phyloP scores from a whole-genome alignment of 805 yeast species.

The Candida taoyuanica region DNA sequence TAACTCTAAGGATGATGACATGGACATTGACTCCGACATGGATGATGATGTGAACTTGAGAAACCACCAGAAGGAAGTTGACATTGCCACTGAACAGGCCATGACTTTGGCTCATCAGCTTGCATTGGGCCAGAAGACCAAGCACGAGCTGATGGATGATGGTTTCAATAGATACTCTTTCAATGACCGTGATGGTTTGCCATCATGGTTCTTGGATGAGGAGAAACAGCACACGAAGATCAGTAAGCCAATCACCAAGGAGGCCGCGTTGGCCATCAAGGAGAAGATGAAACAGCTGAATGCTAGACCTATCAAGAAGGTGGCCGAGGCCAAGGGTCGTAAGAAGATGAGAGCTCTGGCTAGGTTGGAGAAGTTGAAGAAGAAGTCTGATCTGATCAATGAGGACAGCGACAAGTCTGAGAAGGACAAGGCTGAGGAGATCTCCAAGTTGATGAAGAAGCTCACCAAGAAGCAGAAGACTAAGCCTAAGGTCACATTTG shows the following conservation, averaged over 20 bases:
- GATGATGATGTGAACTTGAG: constrained; percentile 42
- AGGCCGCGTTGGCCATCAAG: constrained; percentile 74
- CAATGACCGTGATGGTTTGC: constrained; percentile 85
- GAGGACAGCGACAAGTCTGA: constrained; percentile 87
- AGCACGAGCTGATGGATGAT: constrained; percentile 83
- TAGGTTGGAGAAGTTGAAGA: constrained; percentile 82
- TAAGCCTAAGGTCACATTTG: constrained; percentile 82
- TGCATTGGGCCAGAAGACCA: constrained; percentile 82
- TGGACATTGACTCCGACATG: constrained; percentile 40
- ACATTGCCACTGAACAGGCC: constrained; percentile 88
- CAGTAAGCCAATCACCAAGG: constrained; percentile 90
- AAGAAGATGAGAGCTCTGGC: constrained; percentile 89
- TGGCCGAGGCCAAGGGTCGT: constrained; percentile 95
- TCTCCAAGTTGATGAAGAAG: constrained; percentile 77
- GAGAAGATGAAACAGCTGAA: constrained; percentile 77
- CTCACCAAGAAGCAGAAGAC: constrained; percentile 63
- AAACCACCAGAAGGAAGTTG: constrained; percentile 61
- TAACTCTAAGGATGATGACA: constrained; percentile 31
- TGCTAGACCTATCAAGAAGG: constrained; percentile 98
- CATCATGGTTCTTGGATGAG: constrained; percentile 96
- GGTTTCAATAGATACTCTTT: constrained; percentile 90
- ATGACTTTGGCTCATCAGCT: constrained; percentile 97
- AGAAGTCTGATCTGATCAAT: constrained; percentile 86
- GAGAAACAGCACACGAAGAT: constrained; percentile 84
- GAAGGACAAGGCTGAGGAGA: constrained; percentile 91